Evolutionary conservation across 371 early-diverging fungal species (phyloP).

Genomic region (Mucor velutinosus): DNA sequence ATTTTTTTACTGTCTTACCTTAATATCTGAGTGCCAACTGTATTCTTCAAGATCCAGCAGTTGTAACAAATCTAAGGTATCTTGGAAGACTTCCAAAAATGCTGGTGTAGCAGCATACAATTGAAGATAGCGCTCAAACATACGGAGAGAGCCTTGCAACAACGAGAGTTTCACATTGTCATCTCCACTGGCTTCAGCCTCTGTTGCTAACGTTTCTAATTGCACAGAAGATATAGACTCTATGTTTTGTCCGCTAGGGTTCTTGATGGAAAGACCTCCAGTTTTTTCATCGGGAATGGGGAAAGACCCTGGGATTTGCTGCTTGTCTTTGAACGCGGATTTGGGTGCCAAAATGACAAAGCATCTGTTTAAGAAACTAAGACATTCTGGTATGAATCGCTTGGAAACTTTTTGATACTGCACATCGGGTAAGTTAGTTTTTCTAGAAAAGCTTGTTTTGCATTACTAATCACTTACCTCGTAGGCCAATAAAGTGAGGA

Average conservation of each 20-base stretch:
- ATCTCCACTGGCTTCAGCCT: slow-evolving; percentile 17
- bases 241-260: slow-evolving; percentile 24
- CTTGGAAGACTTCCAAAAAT: slow-evolving; percentile 63
- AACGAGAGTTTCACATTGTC: slow-evolving; percentile 31
- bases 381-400: slow-evolving; percentile 83
- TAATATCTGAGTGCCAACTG: slow-evolving; percentile 37
- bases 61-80: slow-evolving; percentile 32
- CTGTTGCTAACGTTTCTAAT: slow-evolving; percentile 29
- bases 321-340: slow-evolving; percentile 31
- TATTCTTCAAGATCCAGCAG: slow-evolving; percentile 26
- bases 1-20: slow-evolving; percentile 25
- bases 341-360: slow-evolving; percentile 59
- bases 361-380: slow-evolving; percentile 68
- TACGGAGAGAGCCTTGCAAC: slow-evolving; percentile 43
- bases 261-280: slow-evolving; percentile 39
- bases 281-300: slow-evolving; percentile 40
- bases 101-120: slow-evolving; percentile 63
- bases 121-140: slow-evolving; percentile 55
- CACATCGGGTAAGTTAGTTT: neutral
- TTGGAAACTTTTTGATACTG: slow-evolving; percentile 77
- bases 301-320: slow-evolving; percentile 49
- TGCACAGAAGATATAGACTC: slow-evolving; percentile 17
- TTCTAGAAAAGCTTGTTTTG: neutral
- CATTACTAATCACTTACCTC: slow-evolving; percentile 51
- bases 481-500: slow-evolving; percentile 68